Conservation (phyloP, 257 asterid species). For the Schizonepeta tenuifolia region DNA sequence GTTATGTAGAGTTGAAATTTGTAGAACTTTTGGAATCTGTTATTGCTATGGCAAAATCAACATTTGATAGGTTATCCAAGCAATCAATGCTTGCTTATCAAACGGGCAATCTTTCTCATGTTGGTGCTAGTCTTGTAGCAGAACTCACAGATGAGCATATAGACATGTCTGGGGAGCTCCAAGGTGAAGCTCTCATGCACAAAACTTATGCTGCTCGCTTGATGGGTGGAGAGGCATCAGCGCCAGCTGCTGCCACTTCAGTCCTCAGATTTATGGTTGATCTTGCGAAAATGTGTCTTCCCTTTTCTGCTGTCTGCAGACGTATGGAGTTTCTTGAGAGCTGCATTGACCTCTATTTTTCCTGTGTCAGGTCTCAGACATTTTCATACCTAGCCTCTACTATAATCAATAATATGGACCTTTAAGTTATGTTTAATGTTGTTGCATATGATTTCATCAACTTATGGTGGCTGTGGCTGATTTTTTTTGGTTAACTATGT, state of each 20-base stretch:
- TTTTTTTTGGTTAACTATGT: conserved; percentile 28
- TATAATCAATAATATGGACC: conserved; percentile 1
- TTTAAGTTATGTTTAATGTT: conserved; percentile 28
- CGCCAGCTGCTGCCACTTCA: conserved; percentile 98
- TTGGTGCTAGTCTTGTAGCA: conserved; percentile 89
- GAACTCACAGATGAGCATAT: conserved; percentile 86
- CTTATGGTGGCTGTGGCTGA: conserved; percentile 20
- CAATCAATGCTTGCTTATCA: conserved; percentile 87
- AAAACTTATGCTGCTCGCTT: conserved; percentile 99
- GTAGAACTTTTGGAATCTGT: conserved; percentile 87
- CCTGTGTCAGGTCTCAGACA: conserved; percentile 83
- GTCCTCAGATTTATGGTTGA: conserved; percentile 99
- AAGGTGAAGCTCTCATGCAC: conserved; percentile 99
- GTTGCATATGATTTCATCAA: conserved; percentile 20
- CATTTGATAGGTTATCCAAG: conserved; percentile 86
- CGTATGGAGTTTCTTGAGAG: conserved; percentile 92
- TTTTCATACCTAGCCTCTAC: conserved; percentile 24
- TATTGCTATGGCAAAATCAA: conserved; percentile 95
- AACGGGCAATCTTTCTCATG: conserved; percentile 86
- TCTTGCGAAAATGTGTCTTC: conserved; percentile 97
- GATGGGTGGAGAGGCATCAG: conserved; percentile 99
- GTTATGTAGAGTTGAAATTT: conserved; percentile 76
- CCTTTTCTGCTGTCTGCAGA: conserved; percentile 88
- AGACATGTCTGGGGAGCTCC: conserved; percentile 93
- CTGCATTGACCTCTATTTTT: conserved; percentile 91